phyloP scores from a whole-genome alignment of 306 rosid genomes.

The Glycine tomentella region DNA sequence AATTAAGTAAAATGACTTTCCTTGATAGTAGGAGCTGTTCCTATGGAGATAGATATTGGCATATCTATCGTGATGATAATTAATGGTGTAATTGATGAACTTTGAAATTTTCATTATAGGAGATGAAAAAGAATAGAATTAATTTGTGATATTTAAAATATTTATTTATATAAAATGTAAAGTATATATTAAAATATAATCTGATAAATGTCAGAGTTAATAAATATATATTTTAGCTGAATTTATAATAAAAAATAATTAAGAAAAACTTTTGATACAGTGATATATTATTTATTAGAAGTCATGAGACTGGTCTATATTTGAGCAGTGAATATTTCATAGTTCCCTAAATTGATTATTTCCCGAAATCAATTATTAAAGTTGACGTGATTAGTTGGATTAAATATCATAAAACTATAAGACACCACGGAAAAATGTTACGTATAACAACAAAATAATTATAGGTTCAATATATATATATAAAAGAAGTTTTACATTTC shows the following conservation, averaged over 20 bases:
- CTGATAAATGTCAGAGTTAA: too few relatives aligned
- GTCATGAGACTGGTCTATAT: too few relatives aligned
- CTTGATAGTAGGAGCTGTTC: not conserved
- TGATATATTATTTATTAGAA: too few relatives aligned
- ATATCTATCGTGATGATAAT: not conserved
- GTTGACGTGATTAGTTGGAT: too few relatives aligned
- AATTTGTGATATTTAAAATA: not conserved
- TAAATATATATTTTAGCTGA: not conserved
- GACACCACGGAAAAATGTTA: too few relatives aligned
- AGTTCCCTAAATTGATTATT: too few relatives aligned
- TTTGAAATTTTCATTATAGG: not conserved
- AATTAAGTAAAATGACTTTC: not conserved
- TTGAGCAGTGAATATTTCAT: too few relatives aligned
- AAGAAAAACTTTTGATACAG: too few relatives aligned
- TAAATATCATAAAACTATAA: too few relatives aligned
- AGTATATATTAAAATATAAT: too few relatives aligned
- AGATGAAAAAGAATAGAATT: not conserved
- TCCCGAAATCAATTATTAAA: too few relatives aligned
- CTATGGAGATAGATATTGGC: not conserved
- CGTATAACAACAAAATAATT: too few relatives aligned
- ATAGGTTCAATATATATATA: not conserved
- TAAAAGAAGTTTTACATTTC: not conserved
- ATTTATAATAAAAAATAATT: not conserved
- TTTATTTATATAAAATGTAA: not conserved
- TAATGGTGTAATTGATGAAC: not conserved